Evolutionary conservation across 208 protist species (phyloP), one percentile per base, ranked within the genome.

Genomic region (Leishmania aethiopica): DNA sequence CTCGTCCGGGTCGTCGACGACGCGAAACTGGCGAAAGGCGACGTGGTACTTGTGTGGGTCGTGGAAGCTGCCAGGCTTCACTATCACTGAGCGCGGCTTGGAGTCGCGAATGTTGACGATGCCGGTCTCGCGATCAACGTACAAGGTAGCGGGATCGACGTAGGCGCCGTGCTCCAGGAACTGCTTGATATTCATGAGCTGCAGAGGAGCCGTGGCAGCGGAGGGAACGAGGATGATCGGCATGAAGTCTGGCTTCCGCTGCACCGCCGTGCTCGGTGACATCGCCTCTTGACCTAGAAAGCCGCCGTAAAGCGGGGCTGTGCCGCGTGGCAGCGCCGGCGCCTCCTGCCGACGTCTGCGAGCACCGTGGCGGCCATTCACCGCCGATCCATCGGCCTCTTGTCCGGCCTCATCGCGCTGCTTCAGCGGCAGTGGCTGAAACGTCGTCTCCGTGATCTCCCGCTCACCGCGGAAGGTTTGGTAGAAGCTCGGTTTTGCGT

Each of bases 111-210:
- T 87, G 81, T 94, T 93, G 59, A 89, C 81, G 35, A 87, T 88
- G 22, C 93, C 93, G 10, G 92, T 95, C 81, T 91, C 90, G 37
- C 76, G 79, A 78, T 97, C 91, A 25, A 97, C 85, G 80, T 89
- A 96, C 19, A 91, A 84, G 78, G 86, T 89, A 2, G 90, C 79
- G n/a, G 93, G 91, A 80, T 96, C 92, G 32, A 96, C 84, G 82
- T 96, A 97, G 67, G 86, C 79, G 28, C 95, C 95, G 17, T 89
- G 76, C 85, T 96, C 92, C 19, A 97, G 84, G 72, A 97, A 96
- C n/a, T 83, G 78, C 45, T 88, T 87, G 55, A 97, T 93, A 82
- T 97, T 97, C 59, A 96, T 82, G 22, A 97, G 86, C 90, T 96
- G 93, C 80, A 97, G 79, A 49, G 93, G 84, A 8, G 95, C 88